These are phyloP conservation scores for Bretschneidera sinensis DNA, from an alignment of 345 rosid species.

Conservation along the genomic window DNA sequence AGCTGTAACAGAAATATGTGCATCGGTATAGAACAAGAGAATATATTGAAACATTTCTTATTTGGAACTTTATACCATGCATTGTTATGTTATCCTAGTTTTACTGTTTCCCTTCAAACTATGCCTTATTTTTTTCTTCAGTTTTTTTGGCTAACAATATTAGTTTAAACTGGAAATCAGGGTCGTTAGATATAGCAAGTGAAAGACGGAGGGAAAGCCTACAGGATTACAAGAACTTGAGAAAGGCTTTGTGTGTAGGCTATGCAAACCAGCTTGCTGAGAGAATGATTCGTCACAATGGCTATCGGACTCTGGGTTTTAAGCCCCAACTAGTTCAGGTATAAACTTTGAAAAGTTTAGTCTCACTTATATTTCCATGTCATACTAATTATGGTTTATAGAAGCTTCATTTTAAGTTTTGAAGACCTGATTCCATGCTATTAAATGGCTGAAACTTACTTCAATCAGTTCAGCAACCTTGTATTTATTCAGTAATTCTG, in stretches of 20 bases:
- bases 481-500: too few relatives aligned
- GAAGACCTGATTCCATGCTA: too few relatives aligned
- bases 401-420: background rate
- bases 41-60: background rate
- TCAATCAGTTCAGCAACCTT: too few relatives aligned
- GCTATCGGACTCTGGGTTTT: conserved; percentile 71
- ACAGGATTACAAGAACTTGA: conserved; percentile 60
- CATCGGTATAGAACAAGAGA: background rate
- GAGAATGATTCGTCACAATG: conserved; percentile 88
- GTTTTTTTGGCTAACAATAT: background rate
- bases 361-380: background rate
- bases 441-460: too few relatives aligned
- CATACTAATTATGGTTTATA: too few relatives aligned
- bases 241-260: conserved; percentile 85
- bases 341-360: conserved; percentile 7
- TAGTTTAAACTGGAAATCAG: conserved; percentile 31
- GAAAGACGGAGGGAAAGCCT: conserved; percentile 41
- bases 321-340: conserved; percentile 89
- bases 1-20: background rate
- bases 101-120: conserved; percentile 4
- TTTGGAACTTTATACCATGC: too few relatives aligned
- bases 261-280: conserved; percentile 82
- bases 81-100: background rate
- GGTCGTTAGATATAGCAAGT: conserved; percentile 58
- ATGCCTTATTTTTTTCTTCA: background rate